Conservation (phyloP, 768 basidiomycete genomes). For the Rubroboletus pulcherrimus region DNA sequence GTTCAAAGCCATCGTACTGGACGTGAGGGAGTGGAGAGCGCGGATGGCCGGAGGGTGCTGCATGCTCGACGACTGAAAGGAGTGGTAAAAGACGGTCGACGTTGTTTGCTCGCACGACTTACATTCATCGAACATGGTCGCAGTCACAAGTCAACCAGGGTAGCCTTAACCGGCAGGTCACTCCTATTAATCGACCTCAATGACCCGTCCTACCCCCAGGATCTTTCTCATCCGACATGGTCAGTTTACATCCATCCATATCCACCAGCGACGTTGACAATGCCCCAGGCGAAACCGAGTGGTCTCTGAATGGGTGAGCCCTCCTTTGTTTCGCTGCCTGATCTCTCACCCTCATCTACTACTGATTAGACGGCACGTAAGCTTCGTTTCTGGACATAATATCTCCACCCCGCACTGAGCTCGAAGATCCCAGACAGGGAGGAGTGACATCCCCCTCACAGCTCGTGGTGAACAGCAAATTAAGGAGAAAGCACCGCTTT, state of each 20-base stretch:
- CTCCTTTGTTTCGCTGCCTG: not conserved
- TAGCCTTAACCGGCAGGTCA: not conserved
- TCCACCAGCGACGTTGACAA: constrained; percentile 3
- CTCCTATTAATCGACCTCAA: not conserved
- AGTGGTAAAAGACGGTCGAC: not conserved
- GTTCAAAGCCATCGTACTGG: constrained; percentile 88
- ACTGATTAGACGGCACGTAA: constrained; percentile 55
- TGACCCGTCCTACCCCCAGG: constrained; percentile 59
- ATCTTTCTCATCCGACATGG: constrained; percentile 81
- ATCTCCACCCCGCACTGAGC: not conserved
- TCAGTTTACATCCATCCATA: constrained; percentile 21
- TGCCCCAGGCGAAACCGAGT: constrained; percentile 81
- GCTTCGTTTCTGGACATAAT: constrained; percentile 16
- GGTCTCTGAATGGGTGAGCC: constrained; percentile 79
- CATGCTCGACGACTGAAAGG: constrained; percentile 79
- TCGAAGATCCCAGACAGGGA: constrained; percentile 63
- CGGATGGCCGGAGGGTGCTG: constrained; percentile 44
- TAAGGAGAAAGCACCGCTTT: constrained; percentile 51
- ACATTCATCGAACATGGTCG: constrained; percentile 67
- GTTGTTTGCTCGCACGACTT: constrained; percentile 23
- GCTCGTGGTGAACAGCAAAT: constrained; percentile 69
- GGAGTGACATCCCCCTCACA: constrained; percentile 85
- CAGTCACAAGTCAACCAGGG: not conserved
- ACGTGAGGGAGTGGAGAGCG: constrained; percentile 51
- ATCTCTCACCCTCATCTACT: constrained; percentile 5